Evolutionary conservation across 2,329 filamentous ascomycete species (phyloP).

Genomic region (Bipolaris gigantea): DNA sequence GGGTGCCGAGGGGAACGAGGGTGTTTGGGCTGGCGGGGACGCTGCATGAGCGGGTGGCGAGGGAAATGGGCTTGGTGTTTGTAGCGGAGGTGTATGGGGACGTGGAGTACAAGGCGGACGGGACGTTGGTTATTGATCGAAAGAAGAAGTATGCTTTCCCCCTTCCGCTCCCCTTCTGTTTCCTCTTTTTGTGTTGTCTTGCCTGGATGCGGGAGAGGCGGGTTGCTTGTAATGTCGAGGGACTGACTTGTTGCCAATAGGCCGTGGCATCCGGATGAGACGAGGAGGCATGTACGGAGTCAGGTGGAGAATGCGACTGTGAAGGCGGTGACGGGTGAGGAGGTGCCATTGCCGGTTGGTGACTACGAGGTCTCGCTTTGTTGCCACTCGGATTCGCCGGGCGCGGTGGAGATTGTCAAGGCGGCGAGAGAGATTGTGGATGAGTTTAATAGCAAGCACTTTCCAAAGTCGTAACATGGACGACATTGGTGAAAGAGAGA

Average conservation of each 20-base stretch:
- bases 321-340: conserved; percentile 48
- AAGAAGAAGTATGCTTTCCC: conserved; percentile 55
- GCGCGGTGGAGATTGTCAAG: conserved; percentile 49
- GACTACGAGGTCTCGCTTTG: conserved; percentile 49
- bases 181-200: too few species aligned
- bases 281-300: conserved; percentile 45
- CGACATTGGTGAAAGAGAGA: not conserved
- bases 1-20: conserved; percentile 53
- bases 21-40: conserved; percentile 61
- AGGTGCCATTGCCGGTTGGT: conserved; percentile 46
- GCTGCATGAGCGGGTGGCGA: conserved; percentile 57
- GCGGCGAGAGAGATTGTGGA: conserved; percentile 49
- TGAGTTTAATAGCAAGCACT: conserved; percentile 42
- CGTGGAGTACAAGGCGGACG: conserved; percentile 58
- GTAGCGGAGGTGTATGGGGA: conserved; percentile 60
- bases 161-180: not conserved
- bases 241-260: conserved; percentile 16
- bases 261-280: conserved; percentile 49
- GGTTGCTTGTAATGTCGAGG: too few species aligned
- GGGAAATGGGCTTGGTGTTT: conserved; percentile 57
- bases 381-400: conserved; percentile 51
- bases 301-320: conserved; percentile 48
- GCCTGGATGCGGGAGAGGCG: too few species aligned
- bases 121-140: conserved; percentile 58
- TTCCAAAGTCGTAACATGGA: conserved; percentile 1